Evolutionary conservation across 495 filamentous ascomycete species (phyloP).

Genomic region (Aspergillus ellipticus): DNA sequence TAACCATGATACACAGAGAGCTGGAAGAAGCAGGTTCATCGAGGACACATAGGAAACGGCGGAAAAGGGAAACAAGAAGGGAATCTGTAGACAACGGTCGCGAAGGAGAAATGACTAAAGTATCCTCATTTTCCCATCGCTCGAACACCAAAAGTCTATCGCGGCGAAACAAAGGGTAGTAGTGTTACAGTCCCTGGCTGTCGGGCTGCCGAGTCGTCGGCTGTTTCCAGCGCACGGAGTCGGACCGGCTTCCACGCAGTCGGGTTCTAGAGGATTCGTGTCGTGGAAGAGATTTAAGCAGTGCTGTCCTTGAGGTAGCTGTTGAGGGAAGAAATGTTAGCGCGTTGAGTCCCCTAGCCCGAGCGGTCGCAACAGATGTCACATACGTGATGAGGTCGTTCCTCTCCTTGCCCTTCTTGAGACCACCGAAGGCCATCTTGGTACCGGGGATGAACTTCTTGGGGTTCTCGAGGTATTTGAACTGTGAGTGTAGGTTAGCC

Average conservation of each 20-base stretch:
- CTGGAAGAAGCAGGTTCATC: slow-evolving; percentile 17
- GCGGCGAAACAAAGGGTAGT: slow-evolving; percentile 21
- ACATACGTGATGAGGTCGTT: slow-evolving; percentile 98
- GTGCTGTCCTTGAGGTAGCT: slow-evolving; percentile 66
- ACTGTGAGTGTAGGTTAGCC: slow-evolving; percentile 45
- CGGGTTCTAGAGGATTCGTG: slow-evolving; percentile 21
- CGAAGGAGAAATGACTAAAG: slow-evolving; percentile 22
- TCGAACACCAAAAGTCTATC: slow-evolving; percentile 25
- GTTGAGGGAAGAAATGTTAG: slow-evolving; percentile 12
- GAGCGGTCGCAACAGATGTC: background rate
- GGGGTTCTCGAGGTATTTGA: slow-evolving; percentile 86
- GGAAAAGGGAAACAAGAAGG: slow-evolving; percentile 12
- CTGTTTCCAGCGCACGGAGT: slow-evolving; percentile 10
- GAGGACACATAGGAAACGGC: background rate
- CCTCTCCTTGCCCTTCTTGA: slow-evolving; percentile 99
- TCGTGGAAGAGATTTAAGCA: slow-evolving; percentile 42
- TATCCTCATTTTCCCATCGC: slow-evolving; percentile 21
- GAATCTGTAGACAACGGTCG: slow-evolving; percentile 19
- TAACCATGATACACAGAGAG: slow-evolving; percentile 24
- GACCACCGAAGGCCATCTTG: slow-evolving; percentile 99
- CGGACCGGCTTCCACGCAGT: slow-evolving; percentile 13
- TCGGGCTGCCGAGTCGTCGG: slow-evolving; percentile 18
- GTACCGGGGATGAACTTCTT: slow-evolving; percentile 98
- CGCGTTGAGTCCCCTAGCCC: background rate
- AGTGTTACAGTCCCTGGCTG: slow-evolving; percentile 43